Evolutionary conservation across 805 yeast species (phyloP).

Genomic region (Suhomyces sp.): DNA sequence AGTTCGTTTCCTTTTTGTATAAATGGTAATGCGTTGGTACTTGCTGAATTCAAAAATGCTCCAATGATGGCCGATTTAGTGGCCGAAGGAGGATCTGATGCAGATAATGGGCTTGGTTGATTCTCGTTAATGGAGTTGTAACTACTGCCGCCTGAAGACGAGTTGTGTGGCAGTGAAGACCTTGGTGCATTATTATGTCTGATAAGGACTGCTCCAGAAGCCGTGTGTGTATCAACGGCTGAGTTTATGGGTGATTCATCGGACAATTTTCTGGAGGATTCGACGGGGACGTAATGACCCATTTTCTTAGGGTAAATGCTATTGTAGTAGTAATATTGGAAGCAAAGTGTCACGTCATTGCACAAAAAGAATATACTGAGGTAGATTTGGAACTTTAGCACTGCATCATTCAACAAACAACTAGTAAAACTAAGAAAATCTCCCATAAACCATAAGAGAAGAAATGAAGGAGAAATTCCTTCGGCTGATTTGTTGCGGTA

Average conservation of each 20-base stretch:
- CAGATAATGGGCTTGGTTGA: slow-evolving; percentile 7
- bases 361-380: slow-evolving; percentile 39
- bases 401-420: slow-evolving; percentile 38
- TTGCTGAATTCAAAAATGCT: slow-evolving; percentile 13
- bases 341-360: slow-evolving; percentile 40
- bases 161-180: slow-evolving; percentile 2
- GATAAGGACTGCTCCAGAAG: slow-evolving; percentile 14
- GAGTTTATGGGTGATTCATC: slow-evolving; percentile 8
- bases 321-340: slow-evolving; percentile 43
- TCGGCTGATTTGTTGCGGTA: slow-evolving; percentile 60
- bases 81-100: slow-evolving; percentile 1
- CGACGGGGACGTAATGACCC: slow-evolving; percentile 1
- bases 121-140: slow-evolving; percentile 13
- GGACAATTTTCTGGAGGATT: not conserved
- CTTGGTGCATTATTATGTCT: slow-evolving; percentile 6
- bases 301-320: slow-evolving; percentile 31
- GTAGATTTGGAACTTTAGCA: slow-evolving; percentile 38
- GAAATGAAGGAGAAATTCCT: slow-evolving; percentile 62
- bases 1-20: too few species aligned
- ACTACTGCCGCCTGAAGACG: slow-evolving; percentile 11
- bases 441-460: slow-evolving; percentile 65
- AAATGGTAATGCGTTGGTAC: slow-evolving; percentile 14
- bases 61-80: slow-evolving; percentile 12
- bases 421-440: slow-evolving; percentile 38
- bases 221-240: too few species aligned